These are phyloP conservation scores for Pseudonitzschia pungens DNA, from an alignment of 108 stramenopile genomes.

Conservation along the genomic window DNA sequence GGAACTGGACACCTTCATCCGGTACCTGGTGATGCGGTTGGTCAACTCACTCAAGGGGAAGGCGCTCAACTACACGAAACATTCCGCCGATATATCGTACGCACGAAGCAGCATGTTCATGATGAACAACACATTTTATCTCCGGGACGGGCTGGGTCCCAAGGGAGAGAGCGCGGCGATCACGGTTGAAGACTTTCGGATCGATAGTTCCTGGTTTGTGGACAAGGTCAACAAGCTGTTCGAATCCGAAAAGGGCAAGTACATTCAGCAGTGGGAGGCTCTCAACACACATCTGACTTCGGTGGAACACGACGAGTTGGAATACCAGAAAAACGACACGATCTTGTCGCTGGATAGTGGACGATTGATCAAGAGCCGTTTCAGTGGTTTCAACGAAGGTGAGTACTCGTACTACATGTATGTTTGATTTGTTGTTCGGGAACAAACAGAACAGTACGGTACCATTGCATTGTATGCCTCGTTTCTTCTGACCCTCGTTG, in stretches of 20 bases:
- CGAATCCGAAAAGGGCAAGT: conserved; percentile 76
- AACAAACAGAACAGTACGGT: not conserved
- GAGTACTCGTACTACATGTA: no score
- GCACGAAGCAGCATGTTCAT: conserved; percentile 76
- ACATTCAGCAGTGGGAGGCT: conserved; percentile 68
- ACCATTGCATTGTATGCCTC: not conserved
- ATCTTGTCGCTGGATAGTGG: conserved; percentile 80
- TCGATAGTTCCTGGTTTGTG: conserved; percentile 76
- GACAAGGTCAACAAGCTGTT: conserved; percentile 72
- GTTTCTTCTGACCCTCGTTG: not conserved
- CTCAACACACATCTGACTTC: conserved; percentile 69
- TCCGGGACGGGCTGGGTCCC: conserved; percentile 69
- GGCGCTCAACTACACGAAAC: conserved; percentile 71
- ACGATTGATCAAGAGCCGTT: conserved; percentile 77
- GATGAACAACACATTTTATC: conserved; percentile 86
- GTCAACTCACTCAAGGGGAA: conserved; percentile 71
- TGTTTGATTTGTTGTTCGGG: not conserved
- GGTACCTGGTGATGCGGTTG: conserved; percentile 76
- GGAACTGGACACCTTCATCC: conserved; percentile 78
- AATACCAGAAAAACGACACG: conserved; percentile 67
- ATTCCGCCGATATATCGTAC: conserved; percentile 37
- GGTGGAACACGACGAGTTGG: conserved; percentile 68
- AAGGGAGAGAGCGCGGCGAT: not conserved
- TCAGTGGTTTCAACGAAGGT: conserved; percentile 77
- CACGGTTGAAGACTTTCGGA: conserved; percentile 49